Base-by-base conservation (phyloP, 345 rosid species). In the Dovyalis caffra region DNA sequence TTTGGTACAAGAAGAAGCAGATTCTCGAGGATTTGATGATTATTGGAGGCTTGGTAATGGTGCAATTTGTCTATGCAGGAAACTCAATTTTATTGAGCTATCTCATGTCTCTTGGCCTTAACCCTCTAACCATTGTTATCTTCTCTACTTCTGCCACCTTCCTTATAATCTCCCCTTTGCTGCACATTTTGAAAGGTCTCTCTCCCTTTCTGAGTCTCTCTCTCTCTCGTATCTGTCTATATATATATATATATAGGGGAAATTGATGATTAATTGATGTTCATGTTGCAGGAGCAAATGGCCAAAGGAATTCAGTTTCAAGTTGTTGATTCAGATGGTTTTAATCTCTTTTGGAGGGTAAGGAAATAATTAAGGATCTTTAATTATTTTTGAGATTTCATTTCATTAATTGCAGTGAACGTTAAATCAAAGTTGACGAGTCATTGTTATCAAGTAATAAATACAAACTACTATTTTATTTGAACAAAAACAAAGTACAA, bases 291-390 rank as follows among this genome's bases (percentile, higher is more conserved):
- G 98, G 90, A 87, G 84, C 71, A 80, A 81, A 77, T 92, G 97
- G 98, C 98, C 99, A 0, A 74, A 78, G 68, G 80, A 77, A 71
- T 68, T 87, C 40, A 83, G 77, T 69, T 57, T 79, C 79, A 92
- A 86, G 83, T 84, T 93, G 79, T 58, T 81, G 33, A 74, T 83
- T 77, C 96, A 89, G 83, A 81, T 95, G 53, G 78, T 90, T 83
- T 78, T 90, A 65, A 87, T 93, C 78, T 78, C 98, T 77, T 84
- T 92, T 74, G 87, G 84, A 79, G 97, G 99, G 99, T 93, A 87
- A 73, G 82, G 38, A 47, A n/a, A 51, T 29, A 0, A 47, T 61
- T 18, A 33, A 38, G 8, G 28, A 45, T n/a, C 18, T 29, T 35
- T 2, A 40, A 40, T 45, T 45, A 16, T n/a, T 60, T 62, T 61